A percentile compares a stretch with the other conserved stretches of the same genome.
These are phyloP conservation scores for Rosa multiflora DNA, from an alignment of 306 rosid species.

Conservation along the genomic window DNA sequence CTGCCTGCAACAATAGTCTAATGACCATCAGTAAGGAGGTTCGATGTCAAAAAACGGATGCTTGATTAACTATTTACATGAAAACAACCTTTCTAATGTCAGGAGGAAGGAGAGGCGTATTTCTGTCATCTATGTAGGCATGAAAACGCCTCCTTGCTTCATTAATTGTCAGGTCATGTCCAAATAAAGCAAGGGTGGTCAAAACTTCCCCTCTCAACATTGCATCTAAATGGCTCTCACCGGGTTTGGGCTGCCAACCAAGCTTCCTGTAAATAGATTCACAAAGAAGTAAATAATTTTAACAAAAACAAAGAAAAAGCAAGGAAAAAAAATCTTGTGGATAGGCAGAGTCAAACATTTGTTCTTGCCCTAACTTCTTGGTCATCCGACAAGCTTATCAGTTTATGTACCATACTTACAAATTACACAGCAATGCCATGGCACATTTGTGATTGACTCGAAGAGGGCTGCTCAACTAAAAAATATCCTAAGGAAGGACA, in stretches of 20 bases:
- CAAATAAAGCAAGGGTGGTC: constrained; percentile 66
- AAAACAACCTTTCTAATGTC: constrained; percentile 74
- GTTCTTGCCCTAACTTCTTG: neutral
- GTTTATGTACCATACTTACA: neutral
- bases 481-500: no score
- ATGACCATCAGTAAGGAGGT: constrained; percentile 26
- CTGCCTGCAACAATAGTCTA: constrained; percentile 56
- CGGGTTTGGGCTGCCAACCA: constrained; percentile 87
- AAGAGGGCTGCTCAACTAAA: no score
- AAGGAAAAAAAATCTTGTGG: neutral
- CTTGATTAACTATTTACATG: constrained; percentile 16
- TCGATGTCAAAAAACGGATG: constrained; percentile 1
- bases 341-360: neutral
- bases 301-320: neutral
- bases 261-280: constrained; percentile 63
- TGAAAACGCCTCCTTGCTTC: constrained; percentile 78
- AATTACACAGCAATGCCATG: neutral
- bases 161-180: constrained; percentile 66
- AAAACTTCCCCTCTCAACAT: constrained; percentile 93
- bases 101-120: constrained; percentile 79
- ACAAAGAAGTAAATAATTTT: neutral
- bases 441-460: neutral
- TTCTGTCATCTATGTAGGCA: constrained; percentile 74
- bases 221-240: constrained; percentile 64
- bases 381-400: neutral